Evolutionary conservation across 192 early-diverging fungal species (phyloP).

Genomic region (Dissophora ornata): DNA sequence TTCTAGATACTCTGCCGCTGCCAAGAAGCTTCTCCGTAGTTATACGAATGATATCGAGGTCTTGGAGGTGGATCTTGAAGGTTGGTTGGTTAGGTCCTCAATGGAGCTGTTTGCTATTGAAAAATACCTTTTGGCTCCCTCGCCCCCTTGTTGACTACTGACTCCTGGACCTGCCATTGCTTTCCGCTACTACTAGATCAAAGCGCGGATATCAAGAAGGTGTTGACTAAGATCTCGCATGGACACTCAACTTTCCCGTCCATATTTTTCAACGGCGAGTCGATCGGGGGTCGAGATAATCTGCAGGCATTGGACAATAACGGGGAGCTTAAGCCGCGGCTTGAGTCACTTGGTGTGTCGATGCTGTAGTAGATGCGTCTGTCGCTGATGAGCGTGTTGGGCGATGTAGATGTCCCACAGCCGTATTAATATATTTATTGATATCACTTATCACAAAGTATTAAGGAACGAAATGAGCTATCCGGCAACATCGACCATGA

Average conservation of each 20-base stretch:
- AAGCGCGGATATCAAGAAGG: slow-evolving; percentile 21
- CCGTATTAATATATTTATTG: no score
- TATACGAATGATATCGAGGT: slow-evolving; percentile 39
- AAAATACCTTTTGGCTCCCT: no score
- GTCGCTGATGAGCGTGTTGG: no score
- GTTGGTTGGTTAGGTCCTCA: slow-evolving; percentile 4
- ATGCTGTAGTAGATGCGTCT: slow-evolving; percentile 18
- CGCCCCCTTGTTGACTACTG: no score
- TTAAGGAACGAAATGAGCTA: no score
- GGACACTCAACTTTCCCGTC: slow-evolving; percentile 48
- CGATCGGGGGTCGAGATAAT: slow-evolving; percentile 41
- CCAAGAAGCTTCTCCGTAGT: slow-evolving; percentile 30
- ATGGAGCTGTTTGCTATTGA: no score
- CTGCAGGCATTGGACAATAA: slow-evolving; percentile 26
- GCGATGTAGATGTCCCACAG: no score
- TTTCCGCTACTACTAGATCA: slow-evolving; percentile 22
- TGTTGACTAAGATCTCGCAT: slow-evolving; percentile 38
- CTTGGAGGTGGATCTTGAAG: slow-evolving; percentile 39
- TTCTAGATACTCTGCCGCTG: slow-evolving; percentile 31
- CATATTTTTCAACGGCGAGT: slow-evolving; percentile 42
- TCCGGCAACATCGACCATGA: no score
- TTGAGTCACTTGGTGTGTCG: slow-evolving; percentile 23
- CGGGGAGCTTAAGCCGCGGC: slow-evolving; percentile 12
- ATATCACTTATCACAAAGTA: no score
- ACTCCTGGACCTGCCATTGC: no score